phyloP scores from a whole-genome alignment of 441 rosid genomes.

The Erysimum cheiri region DNA sequence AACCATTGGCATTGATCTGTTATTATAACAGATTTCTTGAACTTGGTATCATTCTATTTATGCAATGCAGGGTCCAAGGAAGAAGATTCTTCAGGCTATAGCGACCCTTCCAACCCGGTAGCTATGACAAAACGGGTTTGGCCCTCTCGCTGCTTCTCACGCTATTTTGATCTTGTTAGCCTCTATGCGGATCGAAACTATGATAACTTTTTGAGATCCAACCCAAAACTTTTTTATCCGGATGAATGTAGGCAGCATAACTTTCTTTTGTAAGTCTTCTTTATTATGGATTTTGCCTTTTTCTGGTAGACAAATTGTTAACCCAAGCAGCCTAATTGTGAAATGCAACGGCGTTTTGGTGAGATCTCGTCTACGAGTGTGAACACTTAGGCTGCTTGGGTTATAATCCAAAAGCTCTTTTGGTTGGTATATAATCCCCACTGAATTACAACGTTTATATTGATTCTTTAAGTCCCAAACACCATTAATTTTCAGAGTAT shows the following conservation, averaged over 20 bases:
- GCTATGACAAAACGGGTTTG: slow-evolving; percentile 28
- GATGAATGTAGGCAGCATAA: slow-evolving; percentile 33
- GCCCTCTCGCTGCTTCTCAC: slow-evolving; percentile 11
- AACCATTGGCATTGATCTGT: slow-evolving; percentile 16
- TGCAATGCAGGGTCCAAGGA: slow-evolving; percentile 86
- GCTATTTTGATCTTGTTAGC: slow-evolving; percentile 24
- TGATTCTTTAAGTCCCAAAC: not conserved
- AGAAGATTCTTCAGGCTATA: slow-evolving; percentile 84
- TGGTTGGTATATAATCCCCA: not conserved
- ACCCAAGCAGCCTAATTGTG: slow-evolving; percentile 25
- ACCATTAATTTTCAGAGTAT: not conserved
- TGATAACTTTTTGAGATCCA: slow-evolving; percentile 29
- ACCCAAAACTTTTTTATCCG: slow-evolving; percentile 19
- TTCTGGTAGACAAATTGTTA: slow-evolving; percentile 1
- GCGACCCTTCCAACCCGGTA: slow-evolving; percentile 58
- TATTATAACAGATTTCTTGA: slow-evolving; percentile 10
- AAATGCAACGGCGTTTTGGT: not conserved
- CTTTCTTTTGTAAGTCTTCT: slow-evolving; percentile 15
- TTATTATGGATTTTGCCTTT: not conserved
- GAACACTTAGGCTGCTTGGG: too few relatives aligned
- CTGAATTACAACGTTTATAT: not conserved
- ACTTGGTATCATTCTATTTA: slow-evolving; percentile 19
- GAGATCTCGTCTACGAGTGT: too few relatives aligned
- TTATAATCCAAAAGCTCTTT: not conserved
- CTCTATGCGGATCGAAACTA: not conserved